Conservation (phyloP, 1,139 yeast genomes). For the Candida sp. region DNA sequence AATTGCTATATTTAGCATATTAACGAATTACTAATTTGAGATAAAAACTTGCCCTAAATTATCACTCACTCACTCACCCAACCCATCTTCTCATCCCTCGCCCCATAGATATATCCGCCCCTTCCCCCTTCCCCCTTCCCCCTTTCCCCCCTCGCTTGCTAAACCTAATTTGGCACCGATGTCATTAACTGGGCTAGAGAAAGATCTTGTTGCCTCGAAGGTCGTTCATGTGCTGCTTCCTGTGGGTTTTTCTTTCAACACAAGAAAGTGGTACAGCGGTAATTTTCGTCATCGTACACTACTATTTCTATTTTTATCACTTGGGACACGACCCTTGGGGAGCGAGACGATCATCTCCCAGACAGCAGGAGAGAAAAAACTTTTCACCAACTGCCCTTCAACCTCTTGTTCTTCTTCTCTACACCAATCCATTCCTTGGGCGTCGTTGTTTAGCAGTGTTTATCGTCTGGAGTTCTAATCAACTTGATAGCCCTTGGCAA, state of each 20-base stretch:
- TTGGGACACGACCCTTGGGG: background rate
- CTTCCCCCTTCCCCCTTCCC: too few species aligned
- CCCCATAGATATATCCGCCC: too few species aligned
- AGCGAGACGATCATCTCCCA: background rate
- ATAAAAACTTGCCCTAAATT: background rate
- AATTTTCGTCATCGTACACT: too few species aligned
- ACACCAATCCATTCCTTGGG: slow-evolving; percentile 33
- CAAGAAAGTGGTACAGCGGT: too few species aligned
- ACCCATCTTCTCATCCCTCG: background rate
- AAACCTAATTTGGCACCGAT: too few species aligned
- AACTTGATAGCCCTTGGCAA: slow-evolving; percentile 39
- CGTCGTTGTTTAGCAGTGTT: slow-evolving; percentile 33
- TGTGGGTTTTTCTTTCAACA: too few species aligned
- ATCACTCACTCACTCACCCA: background rate
- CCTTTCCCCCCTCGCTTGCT: too few species aligned
- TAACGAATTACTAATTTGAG: background rate
- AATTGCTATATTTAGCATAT: background rate
- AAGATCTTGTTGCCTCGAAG: too few species aligned
- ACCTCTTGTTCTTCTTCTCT: slow-evolving; percentile 4
- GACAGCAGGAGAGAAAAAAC: slow-evolving; percentile 3
- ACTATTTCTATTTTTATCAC: background rate
- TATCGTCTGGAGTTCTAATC: slow-evolving; percentile 17
- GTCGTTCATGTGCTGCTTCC: too few species aligned
- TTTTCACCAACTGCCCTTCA: slow-evolving; percentile 4
- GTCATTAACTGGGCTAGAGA: too few species aligned